Conservation (phyloP, 179 eudicot genomes). For the Silene noctiflora region DNA sequence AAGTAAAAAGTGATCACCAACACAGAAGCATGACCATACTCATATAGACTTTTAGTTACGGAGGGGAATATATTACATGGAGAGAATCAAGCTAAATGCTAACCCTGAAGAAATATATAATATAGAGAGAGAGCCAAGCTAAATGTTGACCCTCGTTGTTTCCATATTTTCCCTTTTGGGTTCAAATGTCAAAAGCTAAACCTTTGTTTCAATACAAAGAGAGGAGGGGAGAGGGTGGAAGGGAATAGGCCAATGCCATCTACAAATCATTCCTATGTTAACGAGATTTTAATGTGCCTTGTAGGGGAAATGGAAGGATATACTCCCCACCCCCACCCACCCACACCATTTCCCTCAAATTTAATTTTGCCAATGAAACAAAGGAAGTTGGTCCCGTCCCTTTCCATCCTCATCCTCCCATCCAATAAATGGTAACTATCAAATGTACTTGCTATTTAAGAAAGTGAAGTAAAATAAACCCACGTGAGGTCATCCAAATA, state of each 20-base stretch:
- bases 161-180: neutral
- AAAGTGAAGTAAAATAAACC: conserved; percentile 28
- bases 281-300: too few species aligned
- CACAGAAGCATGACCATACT: conserved; percentile 12
- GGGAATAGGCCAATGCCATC: neutral
- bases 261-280: neutral
- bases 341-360: neutral
- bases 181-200: neutral
- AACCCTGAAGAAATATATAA: neutral
- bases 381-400: neutral
- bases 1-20: neutral
- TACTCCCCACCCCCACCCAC: too few species aligned
- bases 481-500: conserved; percentile 89
- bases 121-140: neutral
- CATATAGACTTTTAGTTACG: too few species aligned
- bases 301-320: too few species aligned
- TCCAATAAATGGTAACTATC: conserved; percentile 61
- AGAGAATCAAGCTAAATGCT: neutral
- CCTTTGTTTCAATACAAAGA: neutral
- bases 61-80: neutral
- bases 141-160: neutral
- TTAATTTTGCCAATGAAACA: neutral
- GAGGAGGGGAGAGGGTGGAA: neutral
- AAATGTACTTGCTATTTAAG: conserved; percentile 10
- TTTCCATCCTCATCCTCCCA: neutral